phyloP scores from a whole-genome alignment of 192 early-diverging fungal species.

The Dispira simplex region DNA sequence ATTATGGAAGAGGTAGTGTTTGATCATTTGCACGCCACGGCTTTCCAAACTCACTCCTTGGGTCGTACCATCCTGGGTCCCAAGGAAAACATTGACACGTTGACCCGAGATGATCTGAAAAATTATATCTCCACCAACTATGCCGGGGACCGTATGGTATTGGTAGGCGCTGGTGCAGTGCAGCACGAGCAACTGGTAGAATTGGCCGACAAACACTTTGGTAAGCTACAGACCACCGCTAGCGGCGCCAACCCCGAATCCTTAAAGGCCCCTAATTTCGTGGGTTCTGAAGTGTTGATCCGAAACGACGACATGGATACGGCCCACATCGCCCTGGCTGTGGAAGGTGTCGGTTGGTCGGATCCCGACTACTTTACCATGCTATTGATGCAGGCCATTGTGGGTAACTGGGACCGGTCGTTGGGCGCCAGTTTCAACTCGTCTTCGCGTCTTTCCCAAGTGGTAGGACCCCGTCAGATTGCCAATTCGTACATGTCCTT shows the following conservation, averaged over 20 bases:
- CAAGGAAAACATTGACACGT: slow-evolving; percentile 80
- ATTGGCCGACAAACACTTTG: slow-evolving; percentile 90
- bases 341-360: slow-evolving; percentile 93
- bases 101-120: slow-evolving; percentile 70
- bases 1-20: slow-evolving; percentile 97
- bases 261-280: slow-evolving; percentile 52
- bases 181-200: slow-evolving; percentile 86
- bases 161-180: slow-evolving; percentile 84
- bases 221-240: slow-evolving; percentile 44
- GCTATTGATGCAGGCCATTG: slow-evolving; percentile 87
- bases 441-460: slow-evolving; percentile 70
- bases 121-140: slow-evolving; percentile 91
- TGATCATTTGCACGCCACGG: slow-evolving; percentile 92
- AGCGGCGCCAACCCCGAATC: slow-evolving; percentile 27
- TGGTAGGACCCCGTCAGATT: slow-evolving; percentile 65
- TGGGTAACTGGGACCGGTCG: slow-evolving; percentile 94
- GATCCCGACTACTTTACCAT: slow-evolving; percentile 91
- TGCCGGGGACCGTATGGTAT: slow-evolving; percentile 93
- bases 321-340: slow-evolving; percentile 94
- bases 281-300: slow-evolving; percentile 79
- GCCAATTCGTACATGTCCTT: slow-evolving; percentile 99
- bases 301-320: slow-evolving; percentile 78
- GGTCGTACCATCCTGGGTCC: slow-evolving; percentile 92
- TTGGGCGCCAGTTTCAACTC: slow-evolving; percentile 77
- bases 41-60: slow-evolving; percentile 77